These are phyloP conservation scores for Hemileccinum impolitum DNA, from an alignment of 768 basidiomycete species.

Conservation along the genomic window DNA sequence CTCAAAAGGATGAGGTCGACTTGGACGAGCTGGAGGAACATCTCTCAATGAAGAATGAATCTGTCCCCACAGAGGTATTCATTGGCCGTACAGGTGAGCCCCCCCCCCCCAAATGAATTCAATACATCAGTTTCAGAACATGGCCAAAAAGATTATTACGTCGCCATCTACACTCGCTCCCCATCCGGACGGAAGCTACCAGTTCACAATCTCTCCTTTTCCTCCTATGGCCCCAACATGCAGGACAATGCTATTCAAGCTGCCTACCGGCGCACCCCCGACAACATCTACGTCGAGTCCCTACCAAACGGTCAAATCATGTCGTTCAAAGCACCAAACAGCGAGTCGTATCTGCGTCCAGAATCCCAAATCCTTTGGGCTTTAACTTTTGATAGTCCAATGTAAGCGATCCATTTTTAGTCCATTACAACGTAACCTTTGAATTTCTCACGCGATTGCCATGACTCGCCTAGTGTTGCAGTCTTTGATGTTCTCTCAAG, in stretches of 20 bases:
- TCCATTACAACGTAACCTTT: neutral
- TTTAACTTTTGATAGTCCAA: constrained; percentile 55
- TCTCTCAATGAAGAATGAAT: constrained; percentile 32
- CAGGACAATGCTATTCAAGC: constrained; percentile 72
- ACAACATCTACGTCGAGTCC: constrained; percentile 78
- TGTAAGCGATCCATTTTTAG: constrained; percentile 45
- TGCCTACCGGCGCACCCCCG: constrained; percentile 71
- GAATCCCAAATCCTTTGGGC: constrained; percentile 55
- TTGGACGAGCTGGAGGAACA: constrained; percentile 59
- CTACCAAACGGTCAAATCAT: constrained; percentile 76
- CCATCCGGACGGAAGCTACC: constrained; percentile 37
- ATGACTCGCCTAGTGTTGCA: constrained; percentile 57
- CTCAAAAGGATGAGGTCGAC: constrained; percentile 42
- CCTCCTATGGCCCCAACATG: constrained; percentile 90
- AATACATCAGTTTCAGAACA: constrained; percentile 3
- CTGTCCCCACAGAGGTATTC: constrained; percentile 45
- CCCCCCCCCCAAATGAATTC: constrained; percentile 1
- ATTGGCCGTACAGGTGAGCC: constrained; percentile 63
- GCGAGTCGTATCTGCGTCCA: constrained; percentile 26
- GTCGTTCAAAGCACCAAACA: constrained; percentile 54
- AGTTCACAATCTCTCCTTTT: constrained; percentile 84
- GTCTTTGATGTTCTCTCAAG: constrained; percentile 71
- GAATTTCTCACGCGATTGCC: neutral
- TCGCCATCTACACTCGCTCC: constrained; percentile 71
- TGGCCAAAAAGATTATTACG: constrained; percentile 69